Base-by-base conservation (phyloP, 2,329 filamentous ascomycete species). In the Grosmannia penicillata region DNA sequence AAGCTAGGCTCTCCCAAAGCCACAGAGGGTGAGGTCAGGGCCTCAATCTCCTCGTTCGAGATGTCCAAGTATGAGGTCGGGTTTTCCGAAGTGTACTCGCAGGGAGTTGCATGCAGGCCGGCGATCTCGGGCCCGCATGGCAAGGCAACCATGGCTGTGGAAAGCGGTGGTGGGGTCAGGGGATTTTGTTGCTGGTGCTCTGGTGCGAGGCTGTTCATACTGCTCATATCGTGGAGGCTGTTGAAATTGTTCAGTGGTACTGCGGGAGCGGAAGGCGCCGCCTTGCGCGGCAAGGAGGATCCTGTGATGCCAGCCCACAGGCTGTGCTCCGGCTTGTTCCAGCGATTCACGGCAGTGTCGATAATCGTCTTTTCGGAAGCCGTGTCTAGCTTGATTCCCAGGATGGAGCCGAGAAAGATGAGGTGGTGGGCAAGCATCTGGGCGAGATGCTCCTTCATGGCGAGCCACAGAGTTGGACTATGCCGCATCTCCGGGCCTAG, bases 401-500 rank as follows among this genome's bases (percentile, higher is more conserved):
- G 38, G 27, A 48, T 49, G 2, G 49, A 51, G 2, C 49, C 52
- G 8, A 56, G 37, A 24, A 51, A 55, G 8, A 54, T 51, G 18
- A 55, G 36, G 30, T 56, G 49, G 31, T 54, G 51, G 4, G 51
- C 52, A 8, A 56, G 45, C 50, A 51, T 56, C 45, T 54, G 52
- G 17, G 51, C 49, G 25, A 56, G 45, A 32, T 54, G 52, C 36
- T 54, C 52, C 41, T 53, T 53, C 49, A 54, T 54, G 22, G 50
- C 48, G 15, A 56, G 34, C 52, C 52, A 55, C 19, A 54, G 45
- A 6, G 52, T 55, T 26, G 53, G 53, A 40, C 52, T 56, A 33
- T 51, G 48, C 11, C 48, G 52, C 33, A 53, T 48, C 37, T 51
- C 48, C 10, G 45, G 39, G 11, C 41, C 44, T 11, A 49, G 45